A percentile compares a stretch with the other conserved stretches of the same genome.
Evolutionary conservation across 768 basidiomycete genomes (phyloP).

Genomic region (Lanmaoa rubissima): DNA sequence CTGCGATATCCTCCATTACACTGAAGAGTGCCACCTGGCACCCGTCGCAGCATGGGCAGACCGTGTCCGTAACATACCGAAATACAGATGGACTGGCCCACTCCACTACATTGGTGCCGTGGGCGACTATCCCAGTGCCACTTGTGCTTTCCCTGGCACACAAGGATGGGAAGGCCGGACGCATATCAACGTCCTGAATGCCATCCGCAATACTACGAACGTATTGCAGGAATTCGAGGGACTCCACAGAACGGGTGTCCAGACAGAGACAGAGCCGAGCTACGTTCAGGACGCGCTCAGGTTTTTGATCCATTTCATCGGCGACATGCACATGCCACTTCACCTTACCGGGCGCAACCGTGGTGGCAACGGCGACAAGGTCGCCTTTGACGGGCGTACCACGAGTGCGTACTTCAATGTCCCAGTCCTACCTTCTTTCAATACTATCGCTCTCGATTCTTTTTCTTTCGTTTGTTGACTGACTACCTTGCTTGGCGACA

Average conservation of each 20-base stretch:
- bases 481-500: not conserved
- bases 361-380: constrained; percentile 82
- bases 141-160: constrained; percentile 75
- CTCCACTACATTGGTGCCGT: constrained; percentile 75
- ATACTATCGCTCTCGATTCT: not conserved
- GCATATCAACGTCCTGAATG: constrained; percentile 70
- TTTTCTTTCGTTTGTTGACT: not conserved
- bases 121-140: constrained; percentile 73
- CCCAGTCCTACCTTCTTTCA: not conserved
- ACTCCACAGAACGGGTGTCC: constrained; percentile 1
- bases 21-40: constrained; percentile 70
- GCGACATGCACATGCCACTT: constrained; percentile 92
- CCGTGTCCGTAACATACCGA: constrained; percentile 44
- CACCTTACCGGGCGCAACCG: constrained; percentile 86
- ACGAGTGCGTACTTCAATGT: constrained; percentile 53
- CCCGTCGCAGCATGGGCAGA: constrained; percentile 91
- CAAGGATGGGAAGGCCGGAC: constrained; percentile 66
- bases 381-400: constrained; percentile 65
- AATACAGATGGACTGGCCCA: constrained; percentile 69
- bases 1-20: constrained; percentile 63
- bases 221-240: constrained; percentile 53
- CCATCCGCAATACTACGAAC: constrained; percentile 70
- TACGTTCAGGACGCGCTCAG: constrained; percentile 78
- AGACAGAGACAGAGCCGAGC: constrained; percentile 20
- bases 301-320: constrained; percentile 91